Percentiles rank a stretch among this genome's conserved stretches.
These are phyloP conservation scores for Wickerhamiella cacticola DNA, from an alignment of 805 yeast species.

Conservation along the genomic window DNA sequence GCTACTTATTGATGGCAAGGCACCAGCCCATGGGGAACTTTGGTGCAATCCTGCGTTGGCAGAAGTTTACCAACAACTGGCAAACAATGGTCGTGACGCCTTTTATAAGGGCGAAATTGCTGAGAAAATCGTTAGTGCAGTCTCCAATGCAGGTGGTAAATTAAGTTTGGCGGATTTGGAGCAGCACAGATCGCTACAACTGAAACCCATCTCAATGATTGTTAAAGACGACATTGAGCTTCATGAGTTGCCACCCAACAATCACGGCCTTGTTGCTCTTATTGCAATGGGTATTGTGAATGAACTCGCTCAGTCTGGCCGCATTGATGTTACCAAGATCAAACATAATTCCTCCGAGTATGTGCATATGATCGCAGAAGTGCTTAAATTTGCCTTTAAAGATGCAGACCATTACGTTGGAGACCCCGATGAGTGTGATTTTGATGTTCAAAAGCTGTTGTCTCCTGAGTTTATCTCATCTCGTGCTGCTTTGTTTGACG, in stretches of 20 bases:
- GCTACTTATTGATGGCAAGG: constrained; percentile 29
- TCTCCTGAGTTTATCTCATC: constrained; percentile 38
- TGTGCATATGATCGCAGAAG: constrained; percentile 56
- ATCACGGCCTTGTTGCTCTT: constrained; percentile 68
- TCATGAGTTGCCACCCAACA: constrained; percentile 81
- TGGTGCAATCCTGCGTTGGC: constrained; percentile 44
- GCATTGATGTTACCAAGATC: constrained; percentile 31
- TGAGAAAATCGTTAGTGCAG: constrained; percentile 44
- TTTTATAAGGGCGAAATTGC: constrained; percentile 66
- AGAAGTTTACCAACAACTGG: constrained; percentile 39
- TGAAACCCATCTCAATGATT: constrained; percentile 46
- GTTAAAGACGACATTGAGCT: constrained; percentile 40
- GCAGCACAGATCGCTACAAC: constrained; percentile 46
- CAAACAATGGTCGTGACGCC: constrained; percentile 46
- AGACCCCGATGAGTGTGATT: constrained; percentile 37
- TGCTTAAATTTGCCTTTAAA: constrained; percentile 57
- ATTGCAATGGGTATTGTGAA: constrained; percentile 55
- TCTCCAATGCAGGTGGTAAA: constrained; percentile 44
- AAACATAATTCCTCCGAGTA: constrained; percentile 60
- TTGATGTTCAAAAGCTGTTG: constrained; percentile 35
- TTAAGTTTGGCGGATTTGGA: constrained; percentile 45
- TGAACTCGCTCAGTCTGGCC: constrained; percentile 38
- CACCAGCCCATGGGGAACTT: constrained; percentile 51
- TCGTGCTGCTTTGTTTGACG: constrained; percentile 38
- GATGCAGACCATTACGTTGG: constrained; percentile 65